phyloP scores from a whole-genome alignment of 1,139 yeast genomes.

The Suhomyces taliae region DNA sequence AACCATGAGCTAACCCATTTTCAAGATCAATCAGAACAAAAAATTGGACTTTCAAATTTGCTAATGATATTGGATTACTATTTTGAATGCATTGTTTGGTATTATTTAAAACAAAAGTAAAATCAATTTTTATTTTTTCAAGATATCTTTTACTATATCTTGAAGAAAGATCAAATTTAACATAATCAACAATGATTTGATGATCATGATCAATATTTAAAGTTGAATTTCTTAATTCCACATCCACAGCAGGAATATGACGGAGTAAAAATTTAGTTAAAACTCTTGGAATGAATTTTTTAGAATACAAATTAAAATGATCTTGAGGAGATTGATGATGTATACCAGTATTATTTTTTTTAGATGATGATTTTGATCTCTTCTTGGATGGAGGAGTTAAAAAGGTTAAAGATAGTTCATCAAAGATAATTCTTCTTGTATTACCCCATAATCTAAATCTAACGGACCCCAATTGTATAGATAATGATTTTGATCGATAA shows the following conservation, averaged over 20 bases:
- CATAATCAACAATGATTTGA: conserved; percentile 22
- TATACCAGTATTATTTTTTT: neutral
- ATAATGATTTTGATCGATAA: conserved; percentile 14
- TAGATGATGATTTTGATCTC: neutral
- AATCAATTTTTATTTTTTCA: conserved; percentile 22
- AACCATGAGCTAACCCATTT: conserved; percentile 21
- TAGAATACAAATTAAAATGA: neutral
- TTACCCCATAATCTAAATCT: conserved; percentile 46
- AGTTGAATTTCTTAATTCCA: conserved; percentile 28
- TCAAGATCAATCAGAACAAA: conserved; percentile 21
- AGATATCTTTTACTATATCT: conserved; percentile 21
- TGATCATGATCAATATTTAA: conserved; percentile 12
- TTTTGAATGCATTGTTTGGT: conserved; percentile 8
- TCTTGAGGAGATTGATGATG: neutral
- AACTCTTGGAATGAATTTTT: conserved; percentile 3
- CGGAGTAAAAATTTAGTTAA: conserved; percentile 18
- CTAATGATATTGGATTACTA: conserved; percentile 1
- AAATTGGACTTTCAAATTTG: conserved; percentile 24
- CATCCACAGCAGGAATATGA: conserved; percentile 27
- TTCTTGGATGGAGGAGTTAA: neutral
- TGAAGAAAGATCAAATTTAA: conserved; percentile 22
- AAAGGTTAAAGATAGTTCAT: conserved; percentile 8
- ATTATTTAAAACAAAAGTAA: conserved; percentile 17
- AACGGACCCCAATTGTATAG: conserved; percentile 24
- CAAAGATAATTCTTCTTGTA: conserved; percentile 28